Evolutionary conservation across 371 early-diverging fungal genomes (phyloP), one percentile per base, ranked within the genome.

Genomic region (Cokeromyces recurvatus): DNA sequence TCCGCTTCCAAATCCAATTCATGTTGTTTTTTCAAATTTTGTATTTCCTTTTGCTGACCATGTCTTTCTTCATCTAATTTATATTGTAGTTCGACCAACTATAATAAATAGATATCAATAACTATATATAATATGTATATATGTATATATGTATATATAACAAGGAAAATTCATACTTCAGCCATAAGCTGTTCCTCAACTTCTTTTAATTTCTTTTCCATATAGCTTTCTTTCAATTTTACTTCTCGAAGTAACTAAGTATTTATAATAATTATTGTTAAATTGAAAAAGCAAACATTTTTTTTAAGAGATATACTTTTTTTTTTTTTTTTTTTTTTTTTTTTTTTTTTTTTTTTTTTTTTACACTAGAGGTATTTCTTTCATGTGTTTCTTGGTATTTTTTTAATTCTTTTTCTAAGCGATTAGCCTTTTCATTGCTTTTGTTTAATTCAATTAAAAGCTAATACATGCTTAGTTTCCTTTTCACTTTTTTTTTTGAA

Each of bases 311-410:
- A n/a, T n/a, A n/a, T n/a, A n/a, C n/a, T n/a, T n/a, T n/a, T n/a
- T n/a, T n/a, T n/a, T n/a, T n/a, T n/a, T n/a, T n/a, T 14, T 5
- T 51, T 19, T 8, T 32, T 20, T n/a, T 42, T 36, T n/a, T 14
- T 15, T 37, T 43, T 25, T 27, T 34, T 2, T 34, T 20, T 10
- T 7, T 27, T 14, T 3, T 32, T 25, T 8, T 32, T 7, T 23
- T 55, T 62, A 66, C 67, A 41, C 63, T 66, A 7, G 51, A 32
- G 8, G 54, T 62, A 27, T 62, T 62, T 24, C 54, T 59, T 19
- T 66, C 62, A 25, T 59, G 59, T 14, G 39, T 51, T 16, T 42
- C 38, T 16, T 54, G 59, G 9, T 66, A 63, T 15, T 45, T 46
- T 38, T 59, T 51, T 6, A 53, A 24, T 25, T 57, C 40, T 22